phyloP scores from a whole-genome alignment of 768 basidiomycete genomes.

The Pseudohyphozyma bogoriensis region DNA sequence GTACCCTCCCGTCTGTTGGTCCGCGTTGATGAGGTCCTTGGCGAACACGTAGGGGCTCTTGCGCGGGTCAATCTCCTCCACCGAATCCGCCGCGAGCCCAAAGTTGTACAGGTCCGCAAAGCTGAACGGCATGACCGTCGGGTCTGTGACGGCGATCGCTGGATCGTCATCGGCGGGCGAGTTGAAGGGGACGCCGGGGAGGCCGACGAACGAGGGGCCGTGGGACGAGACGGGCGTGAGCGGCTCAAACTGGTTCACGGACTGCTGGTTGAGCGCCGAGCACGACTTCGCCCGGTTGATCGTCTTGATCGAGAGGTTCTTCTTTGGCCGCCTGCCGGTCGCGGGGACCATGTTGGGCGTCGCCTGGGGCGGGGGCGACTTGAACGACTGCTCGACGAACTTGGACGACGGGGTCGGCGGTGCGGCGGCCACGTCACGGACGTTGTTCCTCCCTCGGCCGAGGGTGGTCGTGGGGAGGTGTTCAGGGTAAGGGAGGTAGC shows the following conservation, averaged over 20 bases:
- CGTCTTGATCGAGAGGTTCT: constrained; percentile 15
- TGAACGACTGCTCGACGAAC: constrained; percentile 18
- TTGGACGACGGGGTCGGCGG: constrained; percentile 3
- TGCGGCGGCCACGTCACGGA: constrained; percentile 14
- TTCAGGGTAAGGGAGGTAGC: constrained; percentile 29
- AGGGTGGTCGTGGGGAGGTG: constrained; percentile 29
- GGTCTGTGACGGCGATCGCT: neutral
- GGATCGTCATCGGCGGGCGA: constrained; percentile 3
- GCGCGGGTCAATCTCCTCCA: constrained; percentile 6
- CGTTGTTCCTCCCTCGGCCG: constrained; percentile 21
- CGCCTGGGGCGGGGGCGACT: constrained; percentile 3
- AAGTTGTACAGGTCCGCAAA: constrained; percentile 29
- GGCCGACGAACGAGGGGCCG: constrained; percentile 4
- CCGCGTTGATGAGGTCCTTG: constrained; percentile 4
- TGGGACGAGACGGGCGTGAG: constrained; percentile 18
- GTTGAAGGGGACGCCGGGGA: constrained; percentile 19
- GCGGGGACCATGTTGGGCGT: neutral
- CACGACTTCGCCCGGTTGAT: constrained; percentile 28
- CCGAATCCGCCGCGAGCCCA: constrained; percentile 20
- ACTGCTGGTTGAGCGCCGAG: constrained; percentile 13
- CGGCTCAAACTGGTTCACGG: constrained; percentile 12
- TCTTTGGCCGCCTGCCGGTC: neutral
- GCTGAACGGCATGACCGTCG: constrained; percentile 21
- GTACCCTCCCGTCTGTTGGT: neutral
- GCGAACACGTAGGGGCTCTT: constrained; percentile 12